phyloP scores from a whole-genome alignment of 306 rosid genomes.

The Trichosanthes cucumerina region DNA sequence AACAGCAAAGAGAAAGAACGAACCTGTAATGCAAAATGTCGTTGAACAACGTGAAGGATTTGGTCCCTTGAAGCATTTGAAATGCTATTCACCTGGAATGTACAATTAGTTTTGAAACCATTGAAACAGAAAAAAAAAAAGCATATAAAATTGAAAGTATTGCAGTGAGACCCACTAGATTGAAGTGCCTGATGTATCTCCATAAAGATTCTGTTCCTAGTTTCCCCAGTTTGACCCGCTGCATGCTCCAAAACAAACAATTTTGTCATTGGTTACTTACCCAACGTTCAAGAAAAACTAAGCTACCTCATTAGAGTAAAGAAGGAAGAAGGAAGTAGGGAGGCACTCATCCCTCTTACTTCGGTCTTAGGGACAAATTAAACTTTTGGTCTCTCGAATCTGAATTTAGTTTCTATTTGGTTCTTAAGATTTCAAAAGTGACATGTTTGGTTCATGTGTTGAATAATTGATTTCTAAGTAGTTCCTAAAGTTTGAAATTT shows the following conservation, averaged over 20 bases:
- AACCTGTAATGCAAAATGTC: constrained; percentile 46
- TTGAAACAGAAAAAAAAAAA: background rate
- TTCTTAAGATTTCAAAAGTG: no score
- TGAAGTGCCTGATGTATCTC: constrained; percentile 50
- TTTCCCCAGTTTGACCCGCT: constrained; percentile 42
- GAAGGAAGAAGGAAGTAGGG: no score
- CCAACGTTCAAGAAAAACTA: background rate
- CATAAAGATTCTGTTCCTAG: constrained; percentile 44
- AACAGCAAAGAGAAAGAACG: constrained; percentile 12
- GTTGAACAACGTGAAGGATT: constrained; percentile 29
- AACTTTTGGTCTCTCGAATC: no score
- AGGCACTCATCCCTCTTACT: no score
- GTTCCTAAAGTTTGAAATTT: background rate
- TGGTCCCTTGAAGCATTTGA: constrained; percentile 35
- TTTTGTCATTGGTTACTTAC: background rate
- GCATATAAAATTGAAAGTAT: background rate
- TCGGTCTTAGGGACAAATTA: no score
- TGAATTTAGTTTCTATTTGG: no score
- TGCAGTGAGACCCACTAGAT: constrained; percentile 39
- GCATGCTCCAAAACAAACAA: constrained; percentile 1
- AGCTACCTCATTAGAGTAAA: no score
- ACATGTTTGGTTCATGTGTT: no score
- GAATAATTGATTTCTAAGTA: no score
- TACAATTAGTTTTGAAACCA: background rate
- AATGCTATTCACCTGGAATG: constrained; percentile 26